Evolutionary conservation across 179 eudicot genomes (phyloP).

Genomic region (Drosera spatulata): DNA sequence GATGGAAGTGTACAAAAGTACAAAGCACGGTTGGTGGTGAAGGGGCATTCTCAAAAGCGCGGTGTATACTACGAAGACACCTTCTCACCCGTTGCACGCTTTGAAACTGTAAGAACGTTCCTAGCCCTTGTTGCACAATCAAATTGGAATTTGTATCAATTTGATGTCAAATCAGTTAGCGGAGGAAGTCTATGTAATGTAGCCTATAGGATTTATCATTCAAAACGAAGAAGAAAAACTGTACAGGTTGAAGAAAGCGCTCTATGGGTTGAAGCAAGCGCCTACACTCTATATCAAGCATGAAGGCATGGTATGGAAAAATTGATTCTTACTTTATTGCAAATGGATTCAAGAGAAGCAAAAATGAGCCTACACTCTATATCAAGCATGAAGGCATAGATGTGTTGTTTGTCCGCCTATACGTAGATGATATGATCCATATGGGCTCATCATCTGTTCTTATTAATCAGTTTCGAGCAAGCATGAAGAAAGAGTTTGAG

Average conservation of each 20-base stretch:
- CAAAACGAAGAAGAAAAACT: not conserved
- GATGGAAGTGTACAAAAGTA: not conserved
- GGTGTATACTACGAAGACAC: constrained; percentile 1
- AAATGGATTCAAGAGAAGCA: not conserved
- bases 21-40: not conserved
- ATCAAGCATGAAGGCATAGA: no score
- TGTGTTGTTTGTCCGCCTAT: no score
- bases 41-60: not conserved
- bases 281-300: no score
- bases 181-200: not conserved
- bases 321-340: not conserved
- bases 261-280: not conserved
- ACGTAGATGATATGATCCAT: no score
- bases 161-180: not conserved
- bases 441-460: no score
- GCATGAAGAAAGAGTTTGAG: no score
- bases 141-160: not conserved
- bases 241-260: no score
- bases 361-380: no score
- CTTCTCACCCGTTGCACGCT: not conserved
- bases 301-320: not conserved
- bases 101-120: not conserved
- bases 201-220: not conserved
- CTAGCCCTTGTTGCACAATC: not conserved
- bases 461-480: no score